Evolutionary conservation across 1,284 basidiomycete species (phyloP).

Genomic region (Chondrostereum purpureum): DNA sequence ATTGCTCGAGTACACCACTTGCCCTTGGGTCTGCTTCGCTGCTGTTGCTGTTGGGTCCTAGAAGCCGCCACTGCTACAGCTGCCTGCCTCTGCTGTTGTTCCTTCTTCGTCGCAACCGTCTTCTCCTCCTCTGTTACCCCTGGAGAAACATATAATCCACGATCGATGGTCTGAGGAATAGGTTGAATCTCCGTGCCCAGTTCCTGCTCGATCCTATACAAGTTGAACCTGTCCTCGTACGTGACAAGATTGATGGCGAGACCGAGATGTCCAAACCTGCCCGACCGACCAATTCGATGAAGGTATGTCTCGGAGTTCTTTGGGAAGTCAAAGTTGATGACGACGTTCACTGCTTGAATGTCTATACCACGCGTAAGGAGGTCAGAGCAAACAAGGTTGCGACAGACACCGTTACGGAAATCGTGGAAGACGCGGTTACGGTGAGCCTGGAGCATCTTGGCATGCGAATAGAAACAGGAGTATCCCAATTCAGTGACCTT

Average conservation of each 20-base stretch:
- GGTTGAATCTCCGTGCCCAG: conserved; percentile 97
- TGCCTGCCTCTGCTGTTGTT: conserved; percentile 22
- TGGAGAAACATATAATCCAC: conserved; percentile 87
- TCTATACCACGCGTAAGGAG: conserved; percentile 98
- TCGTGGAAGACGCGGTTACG: conserved; percentile 99
- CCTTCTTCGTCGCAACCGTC: conserved; percentile 24
- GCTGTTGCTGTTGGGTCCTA: neutral
- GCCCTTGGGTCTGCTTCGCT: neutral
- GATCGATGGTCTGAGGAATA: conserved; percentile 89
- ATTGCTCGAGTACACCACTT: neutral
- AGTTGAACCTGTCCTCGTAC: conserved; percentile 95
- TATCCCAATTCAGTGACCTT: conserved; percentile 99
- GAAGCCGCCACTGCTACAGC: too few relatives aligned
- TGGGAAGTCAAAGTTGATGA: conserved; percentile 99
- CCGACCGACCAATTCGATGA: conserved; percentile 95
- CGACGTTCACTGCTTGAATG: conserved; percentile 99
- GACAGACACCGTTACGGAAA: conserved; percentile 96
- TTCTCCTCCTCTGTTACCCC: conserved; percentile 41
- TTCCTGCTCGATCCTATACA: conserved; percentile 98
- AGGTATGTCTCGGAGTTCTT: conserved; percentile 99
- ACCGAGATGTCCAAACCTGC: conserved; percentile 95
- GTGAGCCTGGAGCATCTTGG: conserved; percentile 98
- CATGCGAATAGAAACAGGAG: conserved; percentile 99
- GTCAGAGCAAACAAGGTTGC: conserved; percentile 96
- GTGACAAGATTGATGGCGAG: conserved; percentile 95